Evolutionary conservation across 2,329 filamentous ascomycete genomes (phyloP), one percentile per base, ranked within the genome.

Genomic region (Xylariaceae sp.): DNA sequence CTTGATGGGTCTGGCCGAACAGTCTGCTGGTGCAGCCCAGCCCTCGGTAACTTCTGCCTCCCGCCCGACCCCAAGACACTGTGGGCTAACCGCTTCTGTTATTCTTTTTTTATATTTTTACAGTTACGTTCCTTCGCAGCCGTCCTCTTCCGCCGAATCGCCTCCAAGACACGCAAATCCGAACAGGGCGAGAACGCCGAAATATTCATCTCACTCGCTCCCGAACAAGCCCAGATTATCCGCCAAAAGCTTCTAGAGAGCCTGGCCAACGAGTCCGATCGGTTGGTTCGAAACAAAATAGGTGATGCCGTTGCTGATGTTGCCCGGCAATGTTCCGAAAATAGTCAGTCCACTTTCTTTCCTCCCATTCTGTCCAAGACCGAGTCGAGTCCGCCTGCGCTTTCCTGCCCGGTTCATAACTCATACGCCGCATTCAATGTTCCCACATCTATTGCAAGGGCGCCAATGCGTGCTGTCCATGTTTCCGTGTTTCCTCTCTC

Each of bases 251-350:
- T 97, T 42, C 74, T 97, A 29, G 77, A 89, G 56, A 81, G 79
- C 36, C 71, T 96, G 37, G 78, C 78, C 41, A 72, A 70, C 46
- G 92, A 97, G 67, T 69, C 76, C 15, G 77, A 85, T 46, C 76
- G 81, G 46, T 71, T 77, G 27, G 85, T 95, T 32, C 77, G 92
- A 55, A 92, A 95, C 69, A 98, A 98, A 66, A 85, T 97, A 59
- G 92, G 89, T 54, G 92, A 98, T 66, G 88, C 90, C n/a, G 85
- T 97, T 46, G 92, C 92, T 16, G 92, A 98, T 66, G 74, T 98
- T 44, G 92, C 90, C 31, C 81, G 92, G 56, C 88, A 98, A 68
- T 96, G 96, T 65, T 85, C 86, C 31, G 92, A 97, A 55, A 88
- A 85, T 57, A 83, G 88, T 94, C 73, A 62, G 81, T 57, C 28